Conservation (phyloP, 768 basidiomycete genomes). For the Pholiota conissans region DNA sequence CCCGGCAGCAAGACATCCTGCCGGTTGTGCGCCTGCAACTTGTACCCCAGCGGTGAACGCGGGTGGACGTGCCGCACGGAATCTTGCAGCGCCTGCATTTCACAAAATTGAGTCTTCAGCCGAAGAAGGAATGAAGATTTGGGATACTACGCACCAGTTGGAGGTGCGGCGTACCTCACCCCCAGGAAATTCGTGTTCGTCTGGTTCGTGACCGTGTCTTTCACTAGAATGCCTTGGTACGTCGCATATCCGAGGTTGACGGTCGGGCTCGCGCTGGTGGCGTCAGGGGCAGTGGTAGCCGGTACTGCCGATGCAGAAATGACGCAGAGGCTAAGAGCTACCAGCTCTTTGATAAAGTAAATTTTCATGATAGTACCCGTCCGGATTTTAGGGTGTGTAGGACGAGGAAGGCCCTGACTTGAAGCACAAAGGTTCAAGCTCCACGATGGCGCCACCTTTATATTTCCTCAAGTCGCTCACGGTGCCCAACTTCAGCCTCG, state of each 20-base stretch:
- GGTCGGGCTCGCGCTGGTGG: too few species aligned
- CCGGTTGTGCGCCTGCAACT: constrained; percentile 29
- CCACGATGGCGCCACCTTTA: too few species aligned
- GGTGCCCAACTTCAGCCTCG: too few species aligned
- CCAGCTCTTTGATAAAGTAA: too few species aligned
- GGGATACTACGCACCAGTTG: constrained; percentile 33
- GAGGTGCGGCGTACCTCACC: constrained; percentile 52
- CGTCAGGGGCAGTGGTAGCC: not conserved
- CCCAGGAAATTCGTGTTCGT: constrained; percentile 39
- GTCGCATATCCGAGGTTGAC: not conserved
- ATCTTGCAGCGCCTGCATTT: constrained; percentile 29
- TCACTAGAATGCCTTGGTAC: not conserved
- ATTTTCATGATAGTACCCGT: too few species aligned
- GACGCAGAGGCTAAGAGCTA: too few species aligned
- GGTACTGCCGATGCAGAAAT: too few species aligned
- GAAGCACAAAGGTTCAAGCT: too few species aligned
- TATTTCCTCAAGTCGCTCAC: too few species aligned
- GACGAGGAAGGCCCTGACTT: too few species aligned
- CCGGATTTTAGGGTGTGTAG: too few species aligned
- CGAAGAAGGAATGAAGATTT: not conserved
- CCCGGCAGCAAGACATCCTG: constrained; percentile 28
- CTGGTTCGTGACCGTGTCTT: not conserved
- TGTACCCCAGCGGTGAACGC: constrained; percentile 26
- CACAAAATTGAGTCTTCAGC: constrained; percentile 5
- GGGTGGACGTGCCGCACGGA: constrained; percentile 33